phyloP scores from a whole-genome alignment of 2,329 filamentous ascomycete species.

The Sphaceloma murrayae region DNA sequence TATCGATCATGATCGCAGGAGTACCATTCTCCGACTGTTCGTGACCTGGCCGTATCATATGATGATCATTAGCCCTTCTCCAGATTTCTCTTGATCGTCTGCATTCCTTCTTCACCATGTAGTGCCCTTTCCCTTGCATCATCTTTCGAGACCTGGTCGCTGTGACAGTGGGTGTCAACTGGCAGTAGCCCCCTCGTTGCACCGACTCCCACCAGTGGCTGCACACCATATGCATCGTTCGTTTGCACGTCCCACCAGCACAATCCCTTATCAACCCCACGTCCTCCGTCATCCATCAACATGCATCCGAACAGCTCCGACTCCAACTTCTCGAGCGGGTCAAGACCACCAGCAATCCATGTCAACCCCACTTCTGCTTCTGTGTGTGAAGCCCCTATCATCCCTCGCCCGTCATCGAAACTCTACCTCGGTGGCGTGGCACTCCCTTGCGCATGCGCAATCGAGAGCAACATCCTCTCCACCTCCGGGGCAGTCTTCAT shows the following conservation, averaged over 20 bases:
- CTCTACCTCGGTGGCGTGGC: slow-evolving; percentile 12
- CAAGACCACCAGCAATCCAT: too few relatives aligned
- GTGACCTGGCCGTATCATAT: background rate
- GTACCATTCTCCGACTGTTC: background rate
- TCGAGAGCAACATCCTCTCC: slow-evolving; percentile 27
- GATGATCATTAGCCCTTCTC: slow-evolving; percentile 3
- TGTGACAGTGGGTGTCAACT: too few relatives aligned
- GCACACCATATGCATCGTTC: too few relatives aligned
- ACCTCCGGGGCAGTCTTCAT: slow-evolving; percentile 86
- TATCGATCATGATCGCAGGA: slow-evolving; percentile 11
- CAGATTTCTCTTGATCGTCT: background rate
- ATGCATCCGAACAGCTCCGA: too few relatives aligned
- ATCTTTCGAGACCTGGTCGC: too few relatives aligned
- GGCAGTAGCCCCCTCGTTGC: background rate
- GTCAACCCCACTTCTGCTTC: background rate
- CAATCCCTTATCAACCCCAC: too few relatives aligned
- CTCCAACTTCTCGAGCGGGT: background rate
- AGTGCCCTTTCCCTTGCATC: too few relatives aligned
- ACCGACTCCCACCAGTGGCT: too few relatives aligned
- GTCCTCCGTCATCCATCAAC: background rate
- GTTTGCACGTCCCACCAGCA: too few relatives aligned
- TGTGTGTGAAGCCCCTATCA: background rate
- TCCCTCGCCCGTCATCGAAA: background rate
- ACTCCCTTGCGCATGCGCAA: slow-evolving; percentile 20
- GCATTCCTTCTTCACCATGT: background rate